Conservation (phyloP, 1,139 yeast genomes). For the Kluyveromyces sp. region DNA sequence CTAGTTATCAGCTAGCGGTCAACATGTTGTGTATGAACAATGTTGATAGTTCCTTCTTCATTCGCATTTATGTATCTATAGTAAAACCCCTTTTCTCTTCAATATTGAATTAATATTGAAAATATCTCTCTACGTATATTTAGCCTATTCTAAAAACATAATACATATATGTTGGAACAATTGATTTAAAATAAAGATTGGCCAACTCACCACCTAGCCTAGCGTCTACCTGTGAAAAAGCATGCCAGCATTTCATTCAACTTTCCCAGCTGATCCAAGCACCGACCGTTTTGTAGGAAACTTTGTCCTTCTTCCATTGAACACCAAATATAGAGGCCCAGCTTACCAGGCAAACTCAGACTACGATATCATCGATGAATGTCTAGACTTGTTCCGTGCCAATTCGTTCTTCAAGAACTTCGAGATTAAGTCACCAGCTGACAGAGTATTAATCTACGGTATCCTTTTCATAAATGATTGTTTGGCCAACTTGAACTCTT, state of each 20-base stretch:
- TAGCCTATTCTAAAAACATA: no score
- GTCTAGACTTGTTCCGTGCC: constrained; percentile 85
- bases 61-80: no score
- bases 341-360: constrained; percentile 76
- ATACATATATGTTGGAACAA: no score
- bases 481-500: constrained; percentile 49
- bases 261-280: constrained; percentile 62
- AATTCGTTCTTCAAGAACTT: constrained; percentile 94
- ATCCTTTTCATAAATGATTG: constrained; percentile 84
- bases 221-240: no score
- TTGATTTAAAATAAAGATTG: no score
- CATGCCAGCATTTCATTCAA: constrained; percentile 70
- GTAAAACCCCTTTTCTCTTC: no score
- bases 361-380: constrained; percentile 88
- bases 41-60: no score
- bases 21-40: no score
- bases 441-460: constrained; percentile 92
- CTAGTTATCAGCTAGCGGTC: no score
- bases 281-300: constrained; percentile 49
- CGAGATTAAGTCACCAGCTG: constrained; percentile 94
- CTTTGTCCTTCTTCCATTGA: constrained; percentile 72
- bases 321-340: constrained; percentile 84
- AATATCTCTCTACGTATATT: no score
- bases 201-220: no score
- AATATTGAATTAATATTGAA: no score